Evolutionary conservation across 2,329 filamentous ascomycete species (phyloP).

Genomic region (Seiridium cupressi): DNA sequence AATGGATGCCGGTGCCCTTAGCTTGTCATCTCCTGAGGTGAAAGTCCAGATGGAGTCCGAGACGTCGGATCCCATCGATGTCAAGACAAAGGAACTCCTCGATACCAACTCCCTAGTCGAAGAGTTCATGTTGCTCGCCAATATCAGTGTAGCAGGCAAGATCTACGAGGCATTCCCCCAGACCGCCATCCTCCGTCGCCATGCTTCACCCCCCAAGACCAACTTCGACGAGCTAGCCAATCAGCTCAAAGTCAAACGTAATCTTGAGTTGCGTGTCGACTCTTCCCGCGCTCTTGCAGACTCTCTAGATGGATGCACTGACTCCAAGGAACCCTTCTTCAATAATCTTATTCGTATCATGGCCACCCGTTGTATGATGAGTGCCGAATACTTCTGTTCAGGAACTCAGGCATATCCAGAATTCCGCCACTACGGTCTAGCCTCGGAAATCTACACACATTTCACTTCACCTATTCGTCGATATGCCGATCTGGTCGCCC

Average conservation of each 20-base stretch:
- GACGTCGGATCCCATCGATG: slow-evolving; percentile 91
- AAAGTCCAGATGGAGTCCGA: slow-evolving; percentile 94
- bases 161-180: slow-evolving; percentile 93
- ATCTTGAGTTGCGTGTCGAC: slow-evolving; percentile 76
- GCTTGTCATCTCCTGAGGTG: slow-evolving; percentile 96
- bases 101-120: slow-evolving; percentile 98
- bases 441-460: slow-evolving; percentile 96
- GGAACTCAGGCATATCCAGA: slow-evolving; percentile 91
- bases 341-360: slow-evolving; percentile 97
- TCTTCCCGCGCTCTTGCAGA: slow-evolving; percentile 92
- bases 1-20: slow-evolving; percentile 92
- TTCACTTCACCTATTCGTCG: slow-evolving; percentile 97
- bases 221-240: slow-evolving; percentile 94
- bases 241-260: slow-evolving; percentile 85
- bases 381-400: slow-evolving; percentile 95
- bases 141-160: slow-evolving; percentile 87
- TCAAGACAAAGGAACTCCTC: slow-evolving; percentile 91
- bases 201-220: slow-evolving; percentile 87
- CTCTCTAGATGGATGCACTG: slow-evolving; percentile 82
- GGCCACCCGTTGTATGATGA: slow-evolving; percentile 98
- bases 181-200: slow-evolving; percentile 88
- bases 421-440: slow-evolving; percentile 95
- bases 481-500: slow-evolving; percentile 93
- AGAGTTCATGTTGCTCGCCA: slow-evolving; percentile 99
- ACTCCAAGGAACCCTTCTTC: slow-evolving; percentile 85